Evolutionary conservation across 148 eudicot genomes (phyloP).

Genomic region (Cornus kousa): DNA sequence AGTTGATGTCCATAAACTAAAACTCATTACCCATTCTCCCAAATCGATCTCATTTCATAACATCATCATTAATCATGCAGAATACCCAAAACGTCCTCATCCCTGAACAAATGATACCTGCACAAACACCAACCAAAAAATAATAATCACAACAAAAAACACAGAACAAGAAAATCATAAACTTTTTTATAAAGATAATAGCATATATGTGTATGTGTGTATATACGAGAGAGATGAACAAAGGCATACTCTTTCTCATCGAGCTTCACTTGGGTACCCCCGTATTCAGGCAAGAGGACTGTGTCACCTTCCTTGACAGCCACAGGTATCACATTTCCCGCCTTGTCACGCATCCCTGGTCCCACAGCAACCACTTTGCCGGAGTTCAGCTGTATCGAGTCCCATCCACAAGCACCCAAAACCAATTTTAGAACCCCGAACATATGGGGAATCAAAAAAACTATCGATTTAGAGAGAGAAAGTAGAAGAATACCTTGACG

Average conservation of each 20-base stretch:
- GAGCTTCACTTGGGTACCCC: slow-evolving; percentile 80
- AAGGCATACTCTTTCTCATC: slow-evolving; percentile 69
- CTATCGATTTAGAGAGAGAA: neutral
- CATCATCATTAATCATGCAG: slow-evolving; percentile 5
- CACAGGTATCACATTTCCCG: slow-evolving; percentile 57
- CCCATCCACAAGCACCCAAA: neutral
- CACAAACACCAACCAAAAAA: slow-evolving; percentile 4
- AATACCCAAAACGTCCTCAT: slow-evolving; percentile 48
- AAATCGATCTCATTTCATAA: neutral
- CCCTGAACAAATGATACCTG: slow-evolving; percentile 49
- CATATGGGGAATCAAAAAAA: neutral
- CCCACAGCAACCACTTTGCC: slow-evolving; percentile 82
- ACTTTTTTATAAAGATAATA: neutral
- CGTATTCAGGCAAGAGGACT: slow-evolving; percentile 82
- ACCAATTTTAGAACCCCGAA: neutral
- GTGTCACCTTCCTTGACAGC: slow-evolving; percentile 84
- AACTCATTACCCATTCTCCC: neutral
- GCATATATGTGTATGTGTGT: neutral
- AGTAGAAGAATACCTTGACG: slow-evolving; percentile 23
- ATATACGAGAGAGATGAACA: neutral
- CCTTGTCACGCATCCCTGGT: slow-evolving; percentile 54
- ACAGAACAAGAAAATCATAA: neutral
- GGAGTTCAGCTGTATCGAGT: slow-evolving; percentile 56
- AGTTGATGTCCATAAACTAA: neutral
- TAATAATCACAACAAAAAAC: no score